Evolutionary conservation across 805 yeast species (phyloP).

Genomic region (Wickerhamomyces rabaulensis): DNA sequence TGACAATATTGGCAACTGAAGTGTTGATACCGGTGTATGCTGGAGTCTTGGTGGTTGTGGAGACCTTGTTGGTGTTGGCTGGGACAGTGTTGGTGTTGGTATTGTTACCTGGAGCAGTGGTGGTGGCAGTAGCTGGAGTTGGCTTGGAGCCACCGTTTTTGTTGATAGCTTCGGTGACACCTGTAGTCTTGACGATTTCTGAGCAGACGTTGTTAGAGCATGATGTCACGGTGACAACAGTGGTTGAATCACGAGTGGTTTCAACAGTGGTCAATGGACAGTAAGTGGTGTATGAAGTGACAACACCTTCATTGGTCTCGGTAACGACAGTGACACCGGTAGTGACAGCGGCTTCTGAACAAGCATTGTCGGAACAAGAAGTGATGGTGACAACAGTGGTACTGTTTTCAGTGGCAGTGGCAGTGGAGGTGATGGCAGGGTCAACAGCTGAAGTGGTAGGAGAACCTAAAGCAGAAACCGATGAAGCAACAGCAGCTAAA

Average conservation of each 20-base stretch:
- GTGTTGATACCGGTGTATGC: background rate
- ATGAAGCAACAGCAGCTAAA: constrained; percentile 2
- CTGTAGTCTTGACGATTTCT: background rate
- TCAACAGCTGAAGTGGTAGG: constrained; percentile 16
- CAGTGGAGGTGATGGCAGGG: constrained; percentile 23
- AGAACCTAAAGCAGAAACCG: constrained; percentile 8
- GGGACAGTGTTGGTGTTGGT: background rate
- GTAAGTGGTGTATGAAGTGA: constrained; percentile 20
- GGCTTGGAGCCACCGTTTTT: background rate
- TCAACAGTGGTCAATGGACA: constrained; percentile 16
- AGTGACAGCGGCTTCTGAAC: constrained; percentile 16
- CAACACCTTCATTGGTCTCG: constrained; percentile 22
- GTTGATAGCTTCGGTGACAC: background rate
- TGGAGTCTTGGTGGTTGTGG: background rate
- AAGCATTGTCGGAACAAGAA: constrained; percentile 14
- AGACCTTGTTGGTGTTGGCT: background rate
- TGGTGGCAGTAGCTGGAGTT: background rate
- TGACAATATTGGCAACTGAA: background rate
- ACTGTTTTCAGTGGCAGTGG: constrained; percentile 10
- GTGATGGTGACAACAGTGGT: constrained; percentile 29
- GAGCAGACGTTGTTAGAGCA: background rate
- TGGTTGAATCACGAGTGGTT: background rate
- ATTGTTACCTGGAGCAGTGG: background rate
- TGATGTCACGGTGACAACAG: background rate
- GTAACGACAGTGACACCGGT: constrained; percentile 27